phyloP scores from a whole-genome alignment of 768 basidiomycete genomes.

The Calvatia gigantea region DNA sequence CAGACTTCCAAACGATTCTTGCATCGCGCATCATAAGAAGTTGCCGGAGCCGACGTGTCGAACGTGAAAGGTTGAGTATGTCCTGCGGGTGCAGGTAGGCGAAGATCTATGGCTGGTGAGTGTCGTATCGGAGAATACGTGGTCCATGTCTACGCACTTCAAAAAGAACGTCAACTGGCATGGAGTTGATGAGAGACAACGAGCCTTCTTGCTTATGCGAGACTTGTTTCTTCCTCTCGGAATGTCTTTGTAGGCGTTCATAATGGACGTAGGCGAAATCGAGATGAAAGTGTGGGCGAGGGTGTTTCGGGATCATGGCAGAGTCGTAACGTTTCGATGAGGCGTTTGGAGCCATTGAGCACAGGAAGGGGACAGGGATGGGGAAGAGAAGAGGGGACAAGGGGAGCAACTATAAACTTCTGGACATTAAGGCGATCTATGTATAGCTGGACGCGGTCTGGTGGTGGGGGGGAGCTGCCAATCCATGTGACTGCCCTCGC shows the following conservation, averaged over 20 bases:
- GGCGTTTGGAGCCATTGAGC: neutral
- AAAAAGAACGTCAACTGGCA: slow-evolving; percentile 30
- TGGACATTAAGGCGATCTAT: slow-evolving; percentile 1
- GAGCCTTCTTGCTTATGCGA: slow-evolving; percentile 9
- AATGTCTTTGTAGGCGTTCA: neutral
- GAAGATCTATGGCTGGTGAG: slow-evolving; percentile 32
- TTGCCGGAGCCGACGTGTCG: slow-evolving; percentile 34
- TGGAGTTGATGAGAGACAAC: slow-evolving; percentile 16
- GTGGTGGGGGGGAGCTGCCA: neutral
- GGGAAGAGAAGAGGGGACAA: neutral
- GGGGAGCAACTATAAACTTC: neutral
- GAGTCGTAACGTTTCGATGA: neutral
- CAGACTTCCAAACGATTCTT: slow-evolving; percentile 34
- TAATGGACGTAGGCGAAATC: slow-evolving; percentile 3
- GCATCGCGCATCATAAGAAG: slow-evolving; percentile 32
- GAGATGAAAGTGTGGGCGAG: neutral
- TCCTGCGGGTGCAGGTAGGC: slow-evolving; percentile 40
- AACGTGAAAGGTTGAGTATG: slow-evolving; percentile 41
- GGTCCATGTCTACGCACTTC: slow-evolving; percentile 20
- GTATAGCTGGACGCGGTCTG: neutral
- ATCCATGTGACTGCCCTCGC: slow-evolving; percentile 2
- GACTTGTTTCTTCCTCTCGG: slow-evolving; percentile 1
- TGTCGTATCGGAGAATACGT: neutral
- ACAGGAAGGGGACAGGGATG: neutral
- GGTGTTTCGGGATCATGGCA: neutral